Conservation (phyloP, 2,329 filamentous ascomycete species). For the Elsinoe fawcettii region DNA sequence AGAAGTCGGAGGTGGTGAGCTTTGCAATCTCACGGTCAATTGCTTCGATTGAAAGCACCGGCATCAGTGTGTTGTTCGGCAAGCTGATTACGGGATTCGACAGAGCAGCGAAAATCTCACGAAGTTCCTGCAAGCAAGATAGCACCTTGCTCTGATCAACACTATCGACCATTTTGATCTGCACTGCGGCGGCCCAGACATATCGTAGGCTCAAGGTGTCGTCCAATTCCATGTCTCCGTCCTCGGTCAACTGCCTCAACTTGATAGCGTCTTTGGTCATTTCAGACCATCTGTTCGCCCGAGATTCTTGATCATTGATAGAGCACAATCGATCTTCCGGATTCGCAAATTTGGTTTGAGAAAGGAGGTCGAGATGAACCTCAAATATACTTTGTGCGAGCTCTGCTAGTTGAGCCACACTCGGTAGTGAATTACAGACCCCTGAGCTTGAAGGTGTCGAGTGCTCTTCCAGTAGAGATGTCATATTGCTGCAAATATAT, state of each 20-base stretch:
- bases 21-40: conserved; percentile 87
- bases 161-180: conserved; percentile 50
- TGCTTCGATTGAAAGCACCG: conserved; percentile 72
- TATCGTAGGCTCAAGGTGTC: conserved; percentile 49
- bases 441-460: neutral
- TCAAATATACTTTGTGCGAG: conserved; percentile 57
- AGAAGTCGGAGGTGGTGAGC: conserved; percentile 93
- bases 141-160: conserved; percentile 53
- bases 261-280: conserved; percentile 50
- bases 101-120: conserved; percentile 43
- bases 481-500: conserved; percentile 35
- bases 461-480: neutral
- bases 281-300: conserved; percentile 53
- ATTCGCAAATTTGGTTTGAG: conserved; percentile 53
- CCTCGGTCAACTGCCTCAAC: conserved; percentile 25
- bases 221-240: conserved; percentile 31
- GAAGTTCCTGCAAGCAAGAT: conserved; percentile 56
- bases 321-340: conserved; percentile 48
- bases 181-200: conserved; percentile 58
- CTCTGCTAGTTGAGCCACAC: conserved; percentile 32
- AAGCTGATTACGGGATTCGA: conserved; percentile 52
- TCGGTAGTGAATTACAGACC: neutral
- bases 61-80: conserved; percentile 80
- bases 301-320: conserved; percentile 49
- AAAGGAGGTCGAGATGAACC: conserved; percentile 59